Base-by-base conservation (phyloP, 306 rosid species). In the Betula pendula region DNA sequence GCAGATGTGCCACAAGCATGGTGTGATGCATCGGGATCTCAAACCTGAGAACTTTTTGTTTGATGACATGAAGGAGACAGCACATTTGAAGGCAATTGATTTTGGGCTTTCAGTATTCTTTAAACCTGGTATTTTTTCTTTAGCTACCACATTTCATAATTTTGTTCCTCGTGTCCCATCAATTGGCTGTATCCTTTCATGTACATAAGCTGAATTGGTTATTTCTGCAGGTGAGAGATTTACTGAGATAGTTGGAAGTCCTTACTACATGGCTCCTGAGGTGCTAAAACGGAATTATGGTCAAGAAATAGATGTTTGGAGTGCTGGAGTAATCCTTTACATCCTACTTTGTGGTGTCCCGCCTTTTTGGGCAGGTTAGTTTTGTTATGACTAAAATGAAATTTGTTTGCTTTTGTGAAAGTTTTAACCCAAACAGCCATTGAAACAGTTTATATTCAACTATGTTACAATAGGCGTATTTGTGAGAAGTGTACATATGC, bases 251-350 rank as follows among this genome's bases (percentile, higher is more conserved):
- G 99, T 96, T 80, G 99, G 99, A 86, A 96, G 99, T 77, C 99
- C 99, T 16, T 95, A 95, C 73, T 95, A 95, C 88, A 92, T 95
- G 99, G 99, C 99, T 79, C 99, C 99, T 6, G 99, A 95, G 85
- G 98, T 95, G 27, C 88, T 95, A 69, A 92, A 83, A 78, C 85
- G 99, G 31, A 78, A 82, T 73, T 95, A 95, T 75, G 97, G 99
- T 49, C 97, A 90, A 5, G 99, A 95, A 86, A 84, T 92, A 27
- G 99, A 95, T 84, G 94, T 95, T 22, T 95, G 99, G 99, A 95
- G 99, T 78, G 91, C 99, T 76, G 99, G 99, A 83, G 98, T 95
- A 74, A 88, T 95, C 77, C 91, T 95, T 4, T 95, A 92, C 88
- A 95, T 95, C 85, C 83, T 95, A 78, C 99, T 95, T 48, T 92